These are phyloP conservation scores for Nannochloropsis salina DNA, from an alignment of 108 stramenopile genomes.

Conservation along the genomic window DNA sequence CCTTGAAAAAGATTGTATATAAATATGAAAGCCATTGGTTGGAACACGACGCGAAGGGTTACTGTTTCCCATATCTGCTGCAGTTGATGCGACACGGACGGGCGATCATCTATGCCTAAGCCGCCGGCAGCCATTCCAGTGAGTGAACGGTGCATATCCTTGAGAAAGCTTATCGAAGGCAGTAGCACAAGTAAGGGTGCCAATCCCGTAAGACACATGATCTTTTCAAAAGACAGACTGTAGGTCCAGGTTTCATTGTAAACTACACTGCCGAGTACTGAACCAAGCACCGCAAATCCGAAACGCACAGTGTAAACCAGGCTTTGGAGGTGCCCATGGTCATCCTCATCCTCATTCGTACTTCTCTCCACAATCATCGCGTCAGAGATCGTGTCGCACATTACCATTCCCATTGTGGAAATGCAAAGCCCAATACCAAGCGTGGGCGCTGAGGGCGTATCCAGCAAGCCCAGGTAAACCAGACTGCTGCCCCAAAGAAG, in stretches of 20 bases:
- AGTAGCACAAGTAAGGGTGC: neutral
- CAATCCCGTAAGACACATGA: neutral
- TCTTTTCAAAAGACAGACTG: neutral
- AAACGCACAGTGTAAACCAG: neutral
- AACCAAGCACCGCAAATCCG: neutral
- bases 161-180: neutral
- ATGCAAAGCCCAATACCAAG: neutral
- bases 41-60: slow-evolving; percentile 57
- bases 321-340: neutral
- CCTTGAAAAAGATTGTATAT: slow-evolving; percentile 55
- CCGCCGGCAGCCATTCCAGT: neutral
- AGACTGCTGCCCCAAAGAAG: neutral
- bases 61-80: slow-evolving; percentile 60
- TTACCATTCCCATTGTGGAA: neutral
- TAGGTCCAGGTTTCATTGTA: neutral
- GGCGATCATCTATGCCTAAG: neutral
- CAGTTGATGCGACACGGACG: neutral
- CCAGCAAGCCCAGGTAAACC: neutral
- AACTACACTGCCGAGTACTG: neutral
- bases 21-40: slow-evolving; percentile 59
- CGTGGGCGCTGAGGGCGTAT: neutral
- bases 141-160: neutral
- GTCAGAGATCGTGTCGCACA: neutral
- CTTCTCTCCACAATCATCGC: neutral
- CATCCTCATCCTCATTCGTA: neutral